Evolutionary conservation across 768 basidiomycete species (phyloP), one percentile per base, ranked within the genome.

Genomic region (Coprinopsis strossmayeri): DNA sequence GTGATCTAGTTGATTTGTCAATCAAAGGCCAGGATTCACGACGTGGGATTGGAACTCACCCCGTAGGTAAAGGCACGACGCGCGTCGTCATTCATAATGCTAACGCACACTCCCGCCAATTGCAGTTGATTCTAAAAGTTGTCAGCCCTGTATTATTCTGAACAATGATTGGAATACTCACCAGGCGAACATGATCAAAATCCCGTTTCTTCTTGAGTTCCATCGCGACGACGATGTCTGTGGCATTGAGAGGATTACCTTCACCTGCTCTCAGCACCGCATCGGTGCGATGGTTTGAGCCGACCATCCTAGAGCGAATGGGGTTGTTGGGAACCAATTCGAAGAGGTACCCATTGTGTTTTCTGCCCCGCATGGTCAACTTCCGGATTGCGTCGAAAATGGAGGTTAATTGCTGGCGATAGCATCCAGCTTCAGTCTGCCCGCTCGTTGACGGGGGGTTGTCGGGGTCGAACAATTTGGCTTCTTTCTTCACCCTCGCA

Each of bases 71-170:
- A 23, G n/a, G 40, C 15, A 13, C 40, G 20, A 20, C 40, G 21
- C 13, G 7, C 34, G 28, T 48, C 47, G 12, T 48, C 35, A 18
- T 48, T 48, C 20, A 48, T 15, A 2, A 48, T 38, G 12, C 41
- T 35, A 0, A 5, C 13, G 9, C 4, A 24, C 2, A 25, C 35
- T 0, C 3, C 23, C 18, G 41, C 47, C 13, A 48, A 5, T 20
- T 42, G 24, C 20, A 11, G 37, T n/a, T 35, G 24, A 20, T 48
- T 48, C 47, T 48, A 32, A 15, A 32, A 32, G 7, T 7, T 32
- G 9, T 7, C 30, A 32, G n/a, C n/a, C n/a, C n/a, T 32, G 30
- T 7, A 15, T 7, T 7, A 32, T 32, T 32, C 9, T 7, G 30
- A 32, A 7, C 7, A 32, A 32, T 7, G 30, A 15, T 7, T 7